Conservation (phyloP, 2,329 filamentous ascomycete genomes). For the Emergomyces pasteurianus region DNA sequence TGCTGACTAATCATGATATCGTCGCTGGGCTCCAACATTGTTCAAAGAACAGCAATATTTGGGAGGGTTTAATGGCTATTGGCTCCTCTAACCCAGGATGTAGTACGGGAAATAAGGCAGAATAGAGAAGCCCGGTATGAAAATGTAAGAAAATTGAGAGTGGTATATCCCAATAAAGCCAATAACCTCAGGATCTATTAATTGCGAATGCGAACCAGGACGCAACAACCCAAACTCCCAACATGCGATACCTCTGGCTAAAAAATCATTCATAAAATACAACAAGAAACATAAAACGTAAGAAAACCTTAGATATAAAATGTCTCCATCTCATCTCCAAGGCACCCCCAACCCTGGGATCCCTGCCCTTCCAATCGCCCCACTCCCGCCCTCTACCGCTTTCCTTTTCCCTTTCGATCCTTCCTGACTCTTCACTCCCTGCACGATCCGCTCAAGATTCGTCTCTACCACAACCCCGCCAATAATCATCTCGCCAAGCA, state of each 20-base stretch:
- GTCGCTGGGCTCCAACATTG: no score
- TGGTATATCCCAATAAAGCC: neutral
- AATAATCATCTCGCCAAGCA: conserved; percentile 86
- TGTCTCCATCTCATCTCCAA: conserved; percentile 18
- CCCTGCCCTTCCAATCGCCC: conserved; percentile 24
- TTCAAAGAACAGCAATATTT: neutral
- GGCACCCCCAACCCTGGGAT: conserved; percentile 29
- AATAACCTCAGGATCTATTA: neutral
- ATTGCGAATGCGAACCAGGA: neutral
- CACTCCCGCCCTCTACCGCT: conserved; percentile 32
- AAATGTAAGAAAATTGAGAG: neutral
- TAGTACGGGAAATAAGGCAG: no score
- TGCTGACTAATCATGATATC: neutral
- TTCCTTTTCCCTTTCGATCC: conserved; percentile 31
- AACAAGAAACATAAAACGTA: neutral
- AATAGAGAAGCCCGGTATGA: neutral
- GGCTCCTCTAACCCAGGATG: neutral
- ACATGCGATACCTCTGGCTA: neutral
- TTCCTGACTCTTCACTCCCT: conserved; percentile 55
- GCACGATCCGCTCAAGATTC: conserved; percentile 73
- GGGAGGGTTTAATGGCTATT: neutral
- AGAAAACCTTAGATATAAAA: neutral
- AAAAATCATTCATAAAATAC: neutral
- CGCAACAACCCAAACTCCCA: neutral
- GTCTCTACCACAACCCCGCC: conserved; percentile 93